phyloP scores from a whole-genome alignment of 2,329 filamentous ascomycete species.

The Dothideomycetes sp. region DNA sequence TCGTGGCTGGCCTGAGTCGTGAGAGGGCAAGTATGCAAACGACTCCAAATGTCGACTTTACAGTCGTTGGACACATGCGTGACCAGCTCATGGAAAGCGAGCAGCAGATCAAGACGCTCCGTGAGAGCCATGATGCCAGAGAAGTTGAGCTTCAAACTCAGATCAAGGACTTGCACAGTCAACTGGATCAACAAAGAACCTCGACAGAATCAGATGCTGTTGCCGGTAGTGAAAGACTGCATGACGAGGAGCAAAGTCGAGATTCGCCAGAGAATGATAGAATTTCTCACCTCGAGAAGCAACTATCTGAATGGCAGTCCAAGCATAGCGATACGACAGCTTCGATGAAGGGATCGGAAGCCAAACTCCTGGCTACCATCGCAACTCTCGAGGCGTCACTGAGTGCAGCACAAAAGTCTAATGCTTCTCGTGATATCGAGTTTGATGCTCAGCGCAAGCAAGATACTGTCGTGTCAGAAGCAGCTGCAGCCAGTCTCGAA shows the following conservation, averaged over 20 bases:
- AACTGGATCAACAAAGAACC: slow-evolving; percentile 32
- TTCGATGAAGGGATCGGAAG: slow-evolving; percentile 63
- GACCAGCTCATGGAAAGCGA: slow-evolving; percentile 85
- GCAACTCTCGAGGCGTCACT: slow-evolving; percentile 60
- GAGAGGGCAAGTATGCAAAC: slow-evolving; percentile 83
- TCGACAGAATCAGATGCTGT: slow-evolving; percentile 17
- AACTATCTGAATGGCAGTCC: slow-evolving; percentile 64
- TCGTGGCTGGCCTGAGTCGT: slow-evolving; percentile 87
- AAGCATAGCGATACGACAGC: slow-evolving; percentile 66
- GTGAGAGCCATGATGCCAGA: slow-evolving; percentile 60
- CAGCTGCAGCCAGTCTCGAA: slow-evolving; percentile 26
- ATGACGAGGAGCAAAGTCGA: slow-evolving; percentile 17
- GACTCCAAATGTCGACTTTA: slow-evolving; percentile 77
- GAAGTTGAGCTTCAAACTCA: slow-evolving; percentile 68
- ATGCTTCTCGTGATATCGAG: slow-evolving; percentile 22
- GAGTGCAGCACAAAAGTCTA: slow-evolving; percentile 19
- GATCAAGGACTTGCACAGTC: slow-evolving; percentile 56
- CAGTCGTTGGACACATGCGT: slow-evolving; percentile 75
- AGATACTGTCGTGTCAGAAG: slow-evolving; percentile 14
- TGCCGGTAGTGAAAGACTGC: slow-evolving; percentile 15
- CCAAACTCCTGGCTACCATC: slow-evolving; percentile 62
- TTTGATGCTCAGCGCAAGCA: slow-evolving; percentile 5
- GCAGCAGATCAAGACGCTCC: slow-evolving; percentile 62
- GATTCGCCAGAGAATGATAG: slow-evolving; percentile 41
- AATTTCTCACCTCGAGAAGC: slow-evolving; percentile 58